Evolutionary conservation across 495 filamentous ascomycete genomes (phyloP).

Genomic region (Penicillium herquei): DNA sequence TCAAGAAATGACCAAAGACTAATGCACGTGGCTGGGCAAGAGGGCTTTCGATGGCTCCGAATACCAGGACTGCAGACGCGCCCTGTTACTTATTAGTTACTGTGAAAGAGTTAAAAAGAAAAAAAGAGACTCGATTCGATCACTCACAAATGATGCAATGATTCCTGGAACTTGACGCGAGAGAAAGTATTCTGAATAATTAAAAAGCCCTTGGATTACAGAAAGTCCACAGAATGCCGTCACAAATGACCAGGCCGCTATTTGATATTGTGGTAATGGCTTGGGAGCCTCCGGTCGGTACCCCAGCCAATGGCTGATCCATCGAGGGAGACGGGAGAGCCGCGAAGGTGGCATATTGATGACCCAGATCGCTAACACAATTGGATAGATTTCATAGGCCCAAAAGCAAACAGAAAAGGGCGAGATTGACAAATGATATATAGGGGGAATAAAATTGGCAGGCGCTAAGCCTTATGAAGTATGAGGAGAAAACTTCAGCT

Average conservation of each 20-base stretch:
- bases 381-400: neutral
- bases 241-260: constrained; percentile 36
- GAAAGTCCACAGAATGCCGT: constrained; percentile 35
- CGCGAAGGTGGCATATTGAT: constrained; percentile 10
- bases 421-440: neutral
- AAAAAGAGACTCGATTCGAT: too few species aligned
- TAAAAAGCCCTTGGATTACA: constrained; percentile 32
- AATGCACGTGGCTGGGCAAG: constrained; percentile 73
- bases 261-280: constrained; percentile 21
- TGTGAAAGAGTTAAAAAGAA: too few species aligned
- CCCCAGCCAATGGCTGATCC: constrained; percentile 40
- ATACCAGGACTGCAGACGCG: constrained; percentile 68
- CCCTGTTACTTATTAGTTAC: constrained; percentile 43
- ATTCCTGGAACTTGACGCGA: constrained; percentile 32
- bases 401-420: neutral
- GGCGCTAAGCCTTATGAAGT: neutral
- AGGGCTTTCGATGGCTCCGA: constrained; percentile 65
- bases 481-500: constrained; percentile 4
- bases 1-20: constrained; percentile 66
- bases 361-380: neutral
- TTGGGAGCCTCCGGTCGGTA: constrained; percentile 29
- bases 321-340: constrained; percentile 30
- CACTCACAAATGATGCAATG: constrained; percentile 35
- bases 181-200: constrained; percentile 31
- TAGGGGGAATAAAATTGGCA: neutral